These are phyloP conservation scores for Cryptococcus amylolentus DNA, from an alignment of 1,284 basidiomycete genomes.

Conservation along the genomic window DNA sequence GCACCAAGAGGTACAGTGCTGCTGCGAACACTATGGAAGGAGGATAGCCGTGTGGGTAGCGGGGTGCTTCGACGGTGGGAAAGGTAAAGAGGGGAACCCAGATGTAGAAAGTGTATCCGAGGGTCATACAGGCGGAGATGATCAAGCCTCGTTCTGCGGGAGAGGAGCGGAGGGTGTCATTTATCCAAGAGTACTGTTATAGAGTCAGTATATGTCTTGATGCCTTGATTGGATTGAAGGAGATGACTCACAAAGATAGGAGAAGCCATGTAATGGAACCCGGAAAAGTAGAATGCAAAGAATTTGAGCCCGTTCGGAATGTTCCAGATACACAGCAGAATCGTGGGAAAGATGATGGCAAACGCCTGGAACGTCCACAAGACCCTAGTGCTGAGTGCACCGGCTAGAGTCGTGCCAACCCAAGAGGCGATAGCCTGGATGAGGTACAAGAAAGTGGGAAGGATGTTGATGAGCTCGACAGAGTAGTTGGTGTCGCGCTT, in stretches of 20 bases:
- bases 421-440: constrained; percentile 11
- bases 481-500: constrained; percentile 9
- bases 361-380: constrained; percentile 6
- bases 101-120: constrained; percentile 25
- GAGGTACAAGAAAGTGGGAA: constrained; percentile 11
- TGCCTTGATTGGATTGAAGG: constrained; percentile 5
- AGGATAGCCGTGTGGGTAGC: constrained; percentile 27
- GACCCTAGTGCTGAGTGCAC: constrained; percentile 7
- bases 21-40: constrained; percentile 16
- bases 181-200: constrained; percentile 1
- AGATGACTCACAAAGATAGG: constrained; percentile 13
- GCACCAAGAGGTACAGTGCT: neutral
- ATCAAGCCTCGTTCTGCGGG: constrained; percentile 9
- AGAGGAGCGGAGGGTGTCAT: neutral
- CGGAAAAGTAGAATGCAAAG: constrained; percentile 6
- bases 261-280: constrained; percentile 3
- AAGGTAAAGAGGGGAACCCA: constrained; percentile 34
- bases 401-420: constrained; percentile 29
- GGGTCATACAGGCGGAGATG: constrained; percentile 29
- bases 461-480: constrained; percentile 8
- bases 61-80: constrained; percentile 28
- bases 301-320: constrained; percentile 21
- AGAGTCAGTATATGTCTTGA: constrained; percentile 9
- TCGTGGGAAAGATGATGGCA: constrained; percentile 13
- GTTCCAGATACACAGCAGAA: constrained; percentile 19